Evolutionary conservation across 768 basidiomycete species (phyloP), one percentile per base, ranked within the genome.

Genomic region (Gymnopilus dilepis): DNA sequence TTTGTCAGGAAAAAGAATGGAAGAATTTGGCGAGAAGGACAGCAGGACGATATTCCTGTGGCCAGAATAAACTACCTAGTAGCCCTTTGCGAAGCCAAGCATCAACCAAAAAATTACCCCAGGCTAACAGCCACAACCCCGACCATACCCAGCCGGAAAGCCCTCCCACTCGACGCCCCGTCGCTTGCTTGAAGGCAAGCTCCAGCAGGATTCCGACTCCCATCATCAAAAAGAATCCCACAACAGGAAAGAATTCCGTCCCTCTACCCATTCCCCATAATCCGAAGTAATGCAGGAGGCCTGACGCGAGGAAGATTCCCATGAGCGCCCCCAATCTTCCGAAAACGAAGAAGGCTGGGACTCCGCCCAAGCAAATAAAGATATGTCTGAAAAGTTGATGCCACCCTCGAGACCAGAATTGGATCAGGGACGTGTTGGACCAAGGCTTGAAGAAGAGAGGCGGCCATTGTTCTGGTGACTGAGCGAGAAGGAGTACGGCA

Each of bases 361-460:
- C 75, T 6, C 75, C 75, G 13, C 87, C 88, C 15, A 85, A 62
- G 12, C 69, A 72, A 42, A 88, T 72, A 65, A 91, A 90, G 34
- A 71, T 67, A 45, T 86, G 81, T 12, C 88, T 81, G 67, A 89
- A 87, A 6, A 85, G 61, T 65, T 90, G 88, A 64, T 91, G 90
- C 90, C 90, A 91, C n/a, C 82, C 74, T 57, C 63, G 70, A 3
- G 81, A 76, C 90, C 90, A 91, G 60, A 88, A 84, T 21, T 86
- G 80, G 37, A 75, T 70, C 17, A 91, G 72, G 4, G 87, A 89
- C 3, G 84, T 84, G 0, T 85, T 70, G 11, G 69, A 40, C 82
- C 83, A 90, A 3, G 90, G 90, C 4, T 73, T 53, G 56, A 83
- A 75, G 70, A 89, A 89, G 22, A 85, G 60, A 1, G 87, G 89